phyloP scores from a whole-genome alignment of 1,284 basidiomycete species.

The Amylostereum areolatum region DNA sequence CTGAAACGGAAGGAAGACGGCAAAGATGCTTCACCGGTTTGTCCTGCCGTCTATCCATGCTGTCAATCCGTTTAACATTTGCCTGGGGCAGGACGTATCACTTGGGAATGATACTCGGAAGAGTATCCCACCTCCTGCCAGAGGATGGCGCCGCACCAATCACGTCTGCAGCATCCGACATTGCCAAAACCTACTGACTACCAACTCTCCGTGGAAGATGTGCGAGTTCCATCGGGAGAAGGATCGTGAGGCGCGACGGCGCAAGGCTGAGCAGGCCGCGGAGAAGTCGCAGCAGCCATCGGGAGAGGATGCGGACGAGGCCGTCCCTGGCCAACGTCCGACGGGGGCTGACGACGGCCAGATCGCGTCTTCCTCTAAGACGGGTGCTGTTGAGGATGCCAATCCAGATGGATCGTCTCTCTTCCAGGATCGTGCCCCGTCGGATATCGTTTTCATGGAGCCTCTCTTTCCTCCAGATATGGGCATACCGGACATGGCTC shows the following conservation, averaged over 20 bases:
- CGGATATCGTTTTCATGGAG: slow-evolving; percentile 15
- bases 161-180: slow-evolving; percentile 33
- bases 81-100: no score
- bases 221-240: slow-evolving; percentile 36
- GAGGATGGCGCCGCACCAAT: slow-evolving; percentile 28
- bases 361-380: no score
- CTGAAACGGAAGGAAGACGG: slow-evolving; percentile 1
- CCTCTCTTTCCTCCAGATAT: slow-evolving; percentile 14
- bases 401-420: not conserved
- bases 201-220: slow-evolving; percentile 37
- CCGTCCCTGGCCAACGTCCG: no score
- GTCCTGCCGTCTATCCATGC: no score
- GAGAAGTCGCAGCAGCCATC: slow-evolving; percentile 13
- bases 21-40: not conserved
- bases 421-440: not conserved
- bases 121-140: slow-evolving; percentile 23
- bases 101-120: no score
- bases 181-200: slow-evolving; percentile 41
- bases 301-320: not conserved
- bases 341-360: no score
- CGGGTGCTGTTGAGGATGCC: no score
- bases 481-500: not conserved
- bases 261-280: slow-evolving; percentile 23
- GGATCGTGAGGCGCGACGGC: slow-evolving; percentile 25
- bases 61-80: no score